phyloP scores from a whole-genome alignment of 2,329 filamentous ascomycete species.

The Colletotrichum horii region DNA sequence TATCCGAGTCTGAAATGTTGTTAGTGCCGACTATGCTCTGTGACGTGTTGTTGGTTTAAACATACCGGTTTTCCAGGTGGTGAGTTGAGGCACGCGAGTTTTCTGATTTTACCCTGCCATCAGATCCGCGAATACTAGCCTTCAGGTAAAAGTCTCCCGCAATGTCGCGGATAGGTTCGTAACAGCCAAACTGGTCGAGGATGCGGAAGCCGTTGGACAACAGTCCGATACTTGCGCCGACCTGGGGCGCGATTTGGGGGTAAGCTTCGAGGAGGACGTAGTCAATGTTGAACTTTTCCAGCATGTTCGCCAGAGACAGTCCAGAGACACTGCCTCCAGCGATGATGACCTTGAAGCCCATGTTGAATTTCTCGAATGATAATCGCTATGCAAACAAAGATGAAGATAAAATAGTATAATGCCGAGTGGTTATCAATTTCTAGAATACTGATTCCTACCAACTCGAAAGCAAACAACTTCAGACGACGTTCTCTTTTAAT shows the following conservation, averaged over 20 bases:
- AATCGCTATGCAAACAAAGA: not conserved
- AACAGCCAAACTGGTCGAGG: conserved; percentile 50
- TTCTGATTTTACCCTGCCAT: conserved; percentile 23
- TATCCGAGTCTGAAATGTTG: conserved; percentile 28
- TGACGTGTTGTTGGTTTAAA: fast-evolving
- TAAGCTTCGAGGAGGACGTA: conserved; percentile 53
- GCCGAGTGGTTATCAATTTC: not conserved
- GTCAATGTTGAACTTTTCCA: conserved; percentile 50
- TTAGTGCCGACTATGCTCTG: not conserved
- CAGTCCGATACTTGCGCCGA: conserved; percentile 53
- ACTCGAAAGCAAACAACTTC: not conserved
- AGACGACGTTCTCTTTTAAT: not conserved
- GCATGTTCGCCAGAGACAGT: conserved; percentile 34
- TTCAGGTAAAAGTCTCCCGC: conserved; percentile 16
- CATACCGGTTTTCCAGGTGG: conserved; percentile 3
- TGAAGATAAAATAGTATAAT: fast-evolving
- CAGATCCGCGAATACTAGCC: not conserved
- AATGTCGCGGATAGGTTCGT: conserved; percentile 29
- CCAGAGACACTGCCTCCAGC: conserved; percentile 55
- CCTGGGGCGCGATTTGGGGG: conserved; percentile 43
- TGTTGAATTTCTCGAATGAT: not conserved
- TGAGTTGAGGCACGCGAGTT: not conserved
- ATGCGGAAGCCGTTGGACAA: conserved; percentile 46
- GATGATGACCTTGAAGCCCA: conserved; percentile 46
- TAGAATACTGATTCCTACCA: not conserved